Evolutionary conservation across 257 asterid species (phyloP).

Genomic region (Cynanchum wilfordii): DNA sequence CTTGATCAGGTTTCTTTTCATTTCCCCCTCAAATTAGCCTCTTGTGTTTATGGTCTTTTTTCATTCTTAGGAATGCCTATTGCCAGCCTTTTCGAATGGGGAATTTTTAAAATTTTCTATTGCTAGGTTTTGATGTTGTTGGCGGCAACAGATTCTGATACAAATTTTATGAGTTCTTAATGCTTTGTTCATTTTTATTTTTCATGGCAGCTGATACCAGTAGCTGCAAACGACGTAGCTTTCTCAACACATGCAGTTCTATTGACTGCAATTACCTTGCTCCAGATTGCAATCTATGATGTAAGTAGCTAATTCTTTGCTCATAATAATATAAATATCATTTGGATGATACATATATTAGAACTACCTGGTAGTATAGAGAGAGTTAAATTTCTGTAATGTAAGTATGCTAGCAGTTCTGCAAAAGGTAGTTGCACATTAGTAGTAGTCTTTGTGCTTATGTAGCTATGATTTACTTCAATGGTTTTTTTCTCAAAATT

Average conservation of each 20-base stretch:
- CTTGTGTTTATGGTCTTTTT: background rate
- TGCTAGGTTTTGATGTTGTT: background rate
- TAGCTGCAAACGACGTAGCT: constrained; percentile 95
- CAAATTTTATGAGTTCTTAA: background rate
- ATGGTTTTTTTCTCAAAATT: background rate
- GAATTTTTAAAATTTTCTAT: background rate
- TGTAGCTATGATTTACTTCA: background rate
- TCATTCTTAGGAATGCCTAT: background rate
- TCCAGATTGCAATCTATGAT: constrained; percentile 70
- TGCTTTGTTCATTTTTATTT: background rate
- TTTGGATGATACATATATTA: background rate
- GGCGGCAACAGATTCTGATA: background rate
- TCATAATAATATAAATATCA: background rate
- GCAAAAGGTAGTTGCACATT: background rate
- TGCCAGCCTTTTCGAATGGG: background rate
- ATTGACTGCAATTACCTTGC: constrained; percentile 63
- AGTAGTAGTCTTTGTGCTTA: background rate
- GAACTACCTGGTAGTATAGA: background rate
- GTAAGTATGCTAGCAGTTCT: background rate
- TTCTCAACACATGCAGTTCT: constrained; percentile 86
- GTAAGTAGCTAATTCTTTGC: constrained; percentile 28
- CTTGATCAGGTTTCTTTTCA: constrained; percentile 40
- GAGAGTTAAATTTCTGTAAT: background rate
- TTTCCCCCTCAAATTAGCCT: background rate
- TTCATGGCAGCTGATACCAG: constrained; percentile 81